These are phyloP conservation scores for Phytophthora gonapodyides DNA, from an alignment of 352 stramenopile genomes.

Conservation along the genomic window DNA sequence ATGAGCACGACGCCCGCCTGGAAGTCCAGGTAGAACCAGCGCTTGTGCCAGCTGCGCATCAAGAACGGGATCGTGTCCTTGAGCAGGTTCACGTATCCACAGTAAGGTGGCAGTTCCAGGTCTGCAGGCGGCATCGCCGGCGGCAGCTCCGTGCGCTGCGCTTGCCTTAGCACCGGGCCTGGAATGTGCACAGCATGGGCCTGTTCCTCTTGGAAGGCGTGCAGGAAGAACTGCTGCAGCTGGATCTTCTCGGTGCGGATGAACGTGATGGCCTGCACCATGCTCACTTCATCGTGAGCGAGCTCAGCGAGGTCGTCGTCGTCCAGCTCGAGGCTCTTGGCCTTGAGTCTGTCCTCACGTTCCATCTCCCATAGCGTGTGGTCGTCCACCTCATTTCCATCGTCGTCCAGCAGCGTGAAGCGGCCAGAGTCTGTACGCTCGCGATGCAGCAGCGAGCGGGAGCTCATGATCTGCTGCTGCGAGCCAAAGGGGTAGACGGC, in stretches of 20 bases:
- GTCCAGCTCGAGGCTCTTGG: conserved; percentile 60
- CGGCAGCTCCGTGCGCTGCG: conserved; percentile 40
- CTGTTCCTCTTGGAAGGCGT: conserved; percentile 61
- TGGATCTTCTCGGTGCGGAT: conserved; percentile 70
- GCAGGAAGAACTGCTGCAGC: conserved; percentile 59
- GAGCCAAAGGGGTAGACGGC: conserved; percentile 50
- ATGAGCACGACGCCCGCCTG: conserved; percentile 69
- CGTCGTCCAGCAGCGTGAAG: conserved; percentile 67
- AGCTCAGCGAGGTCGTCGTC: conserved; percentile 71
- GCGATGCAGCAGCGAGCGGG: conserved; percentile 35
- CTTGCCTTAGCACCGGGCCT: conserved; percentile 29
- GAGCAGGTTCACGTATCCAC: conserved; percentile 73
- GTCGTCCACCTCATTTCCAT: conserved; percentile 70
- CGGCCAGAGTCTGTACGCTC: conserved; percentile 41
- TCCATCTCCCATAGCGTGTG: conserved; percentile 54
- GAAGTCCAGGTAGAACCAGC: conserved; percentile 86
- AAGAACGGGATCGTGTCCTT: conserved; percentile 80
- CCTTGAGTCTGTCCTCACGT: conserved; percentile 54
- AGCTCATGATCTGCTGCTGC: conserved; percentile 36
- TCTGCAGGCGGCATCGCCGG: conserved; percentile 32
- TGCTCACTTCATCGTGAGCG: conserved; percentile 49
- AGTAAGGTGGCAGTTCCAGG: conserved; percentile 71
- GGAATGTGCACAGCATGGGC: conserved; percentile 27
- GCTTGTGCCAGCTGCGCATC: conserved; percentile 80
- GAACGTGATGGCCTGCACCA: conserved; percentile 58